A percentile compares a stretch with the other conserved stretches of the same genome.
These are phyloP conservation scores for Debaryomyces prosopidis DNA, from an alignment of 805 yeast genomes.

Conservation along the genomic window DNA sequence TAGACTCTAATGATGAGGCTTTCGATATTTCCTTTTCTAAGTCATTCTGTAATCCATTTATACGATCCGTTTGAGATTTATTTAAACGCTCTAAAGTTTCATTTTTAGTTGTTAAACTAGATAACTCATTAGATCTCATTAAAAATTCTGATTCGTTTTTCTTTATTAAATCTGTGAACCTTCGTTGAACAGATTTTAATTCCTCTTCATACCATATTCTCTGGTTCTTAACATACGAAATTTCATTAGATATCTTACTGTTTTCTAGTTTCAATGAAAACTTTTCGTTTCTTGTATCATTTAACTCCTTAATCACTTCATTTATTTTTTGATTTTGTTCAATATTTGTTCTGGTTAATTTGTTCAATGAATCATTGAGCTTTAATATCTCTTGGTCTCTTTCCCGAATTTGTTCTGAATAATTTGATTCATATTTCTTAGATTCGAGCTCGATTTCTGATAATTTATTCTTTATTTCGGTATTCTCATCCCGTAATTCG, in stretches of 20 bases:
- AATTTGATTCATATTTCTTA: conserved; percentile 11
- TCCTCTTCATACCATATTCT: conserved; percentile 43
- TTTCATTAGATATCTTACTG: conserved; percentile 36
- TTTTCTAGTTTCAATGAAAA: conserved; percentile 36
- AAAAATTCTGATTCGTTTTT: conserved; percentile 38
- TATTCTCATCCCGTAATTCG: conserved; percentile 15
- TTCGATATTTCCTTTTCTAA: conserved; percentile 24
- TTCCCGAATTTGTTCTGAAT: conserved; percentile 8
- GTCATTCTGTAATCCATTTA: conserved; percentile 49
- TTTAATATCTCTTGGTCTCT: conserved; percentile 25
- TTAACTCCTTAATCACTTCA: conserved; percentile 35
- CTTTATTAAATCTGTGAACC: conserved; percentile 39
- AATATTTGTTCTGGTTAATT: conserved; percentile 33
- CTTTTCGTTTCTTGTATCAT: conserved; percentile 36
- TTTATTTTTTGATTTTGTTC: conserved; percentile 36
- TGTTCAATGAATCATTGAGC: conserved; percentile 26
- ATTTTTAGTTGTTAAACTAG: conserved; percentile 25
- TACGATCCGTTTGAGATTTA: conserved; percentile 38
- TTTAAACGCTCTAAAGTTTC: conserved; percentile 34
- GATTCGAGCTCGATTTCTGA: conserved; percentile 15
- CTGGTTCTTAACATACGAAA: conserved; percentile 32
- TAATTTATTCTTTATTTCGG: conserved; percentile 14
- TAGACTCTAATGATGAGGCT: conserved; percentile 21
- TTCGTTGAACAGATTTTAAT: conserved; percentile 32
- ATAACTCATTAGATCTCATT: conserved; percentile 26